These are phyloP conservation scores for Phialophora tarda DNA, from an alignment of 2,329 filamentous ascomycete species.

Conservation along the genomic window DNA sequence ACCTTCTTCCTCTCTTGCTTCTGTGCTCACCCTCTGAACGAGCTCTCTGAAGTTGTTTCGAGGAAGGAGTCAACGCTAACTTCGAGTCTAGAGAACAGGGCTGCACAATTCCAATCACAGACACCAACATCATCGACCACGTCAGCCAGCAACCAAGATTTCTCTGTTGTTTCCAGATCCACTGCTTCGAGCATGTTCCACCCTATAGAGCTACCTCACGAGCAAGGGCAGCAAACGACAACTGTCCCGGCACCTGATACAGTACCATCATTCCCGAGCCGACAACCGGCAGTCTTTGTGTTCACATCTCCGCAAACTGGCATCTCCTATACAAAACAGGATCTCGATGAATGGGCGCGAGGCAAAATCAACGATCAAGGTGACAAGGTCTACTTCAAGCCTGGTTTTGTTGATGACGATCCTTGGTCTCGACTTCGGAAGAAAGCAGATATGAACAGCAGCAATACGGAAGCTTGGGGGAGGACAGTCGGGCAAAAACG, in stretches of 20 bases:
- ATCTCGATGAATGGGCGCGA: constrained; percentile 26
- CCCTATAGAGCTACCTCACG: background rate
- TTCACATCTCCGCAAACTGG: constrained; percentile 26
- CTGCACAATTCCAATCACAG: background rate
- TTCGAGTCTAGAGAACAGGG: background rate
- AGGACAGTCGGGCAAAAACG: background rate
- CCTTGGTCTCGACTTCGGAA: constrained; percentile 32
- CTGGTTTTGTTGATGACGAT: constrained; percentile 38
- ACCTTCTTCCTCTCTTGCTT: background rate
- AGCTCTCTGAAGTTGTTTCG: background rate
- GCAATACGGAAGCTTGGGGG: background rate
- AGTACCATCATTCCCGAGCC: background rate
- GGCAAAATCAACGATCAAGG: constrained; percentile 36
- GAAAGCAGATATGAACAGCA: background rate
- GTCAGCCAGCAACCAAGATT: background rate
- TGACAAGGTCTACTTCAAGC: constrained; percentile 40
- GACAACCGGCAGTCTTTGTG: background rate
- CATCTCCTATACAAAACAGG: constrained; percentile 25
- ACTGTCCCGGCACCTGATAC: background rate
- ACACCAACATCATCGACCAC: background rate
- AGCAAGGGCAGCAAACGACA: background rate
- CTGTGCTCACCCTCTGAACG: background rate
- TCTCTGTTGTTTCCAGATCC: background rate
- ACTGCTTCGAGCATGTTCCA: background rate
- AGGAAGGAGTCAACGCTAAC: background rate